Percentiles rank a stretch among this genome's conserved stretches.
Conservation (phyloP, 768 basidiomycete genomes). For the Leccinum olivaceopallidum region DNA sequence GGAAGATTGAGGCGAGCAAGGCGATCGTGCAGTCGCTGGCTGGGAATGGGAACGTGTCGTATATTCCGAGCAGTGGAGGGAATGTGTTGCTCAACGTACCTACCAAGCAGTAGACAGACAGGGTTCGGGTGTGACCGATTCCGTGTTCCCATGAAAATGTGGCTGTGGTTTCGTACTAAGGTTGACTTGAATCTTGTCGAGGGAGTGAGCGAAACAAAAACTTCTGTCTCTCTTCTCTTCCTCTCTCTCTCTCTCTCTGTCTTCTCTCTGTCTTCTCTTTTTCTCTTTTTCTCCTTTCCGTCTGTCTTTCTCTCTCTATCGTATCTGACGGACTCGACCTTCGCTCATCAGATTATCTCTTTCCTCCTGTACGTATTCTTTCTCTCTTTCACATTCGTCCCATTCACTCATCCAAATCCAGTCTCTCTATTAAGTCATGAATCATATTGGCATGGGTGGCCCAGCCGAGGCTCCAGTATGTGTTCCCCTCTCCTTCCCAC, state of each 20-base stretch:
- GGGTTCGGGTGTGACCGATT: constrained; percentile 22
- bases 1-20: constrained; percentile 97
- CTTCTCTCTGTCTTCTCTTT: constrained; percentile 29
- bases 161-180: constrained; percentile 22
- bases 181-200: constrained; percentile 27
- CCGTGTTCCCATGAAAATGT: constrained; percentile 24
- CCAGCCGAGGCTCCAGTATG: constrained; percentile 78
- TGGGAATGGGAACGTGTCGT: constrained; percentile 82
- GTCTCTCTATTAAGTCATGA: constrained; percentile 58
- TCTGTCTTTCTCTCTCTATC: constrained; percentile 37
- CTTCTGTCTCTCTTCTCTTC: constrained; percentile 14
- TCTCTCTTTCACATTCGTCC: constrained; percentile 4
- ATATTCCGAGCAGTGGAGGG: constrained; percentile 78
- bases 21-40: constrained; percentile 90
- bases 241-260: constrained; percentile 14
- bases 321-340: constrained; percentile 36
- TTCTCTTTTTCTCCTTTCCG: constrained; percentile 36
- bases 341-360: constrained; percentile 42
- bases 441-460: constrained; percentile 70
- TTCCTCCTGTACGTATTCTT: constrained; percentile 32
- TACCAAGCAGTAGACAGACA: constrained; percentile 35
- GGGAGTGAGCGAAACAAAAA: constrained; percentile 18
- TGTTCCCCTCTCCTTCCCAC: constrained; percentile 9
- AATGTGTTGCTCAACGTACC: constrained; percentile 86
- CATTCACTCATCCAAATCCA: constrained; percentile 22